phyloP scores from a whole-genome alignment of 2,329 filamentous ascomycete genomes.

The Neofusicoccum sp. region DNA sequence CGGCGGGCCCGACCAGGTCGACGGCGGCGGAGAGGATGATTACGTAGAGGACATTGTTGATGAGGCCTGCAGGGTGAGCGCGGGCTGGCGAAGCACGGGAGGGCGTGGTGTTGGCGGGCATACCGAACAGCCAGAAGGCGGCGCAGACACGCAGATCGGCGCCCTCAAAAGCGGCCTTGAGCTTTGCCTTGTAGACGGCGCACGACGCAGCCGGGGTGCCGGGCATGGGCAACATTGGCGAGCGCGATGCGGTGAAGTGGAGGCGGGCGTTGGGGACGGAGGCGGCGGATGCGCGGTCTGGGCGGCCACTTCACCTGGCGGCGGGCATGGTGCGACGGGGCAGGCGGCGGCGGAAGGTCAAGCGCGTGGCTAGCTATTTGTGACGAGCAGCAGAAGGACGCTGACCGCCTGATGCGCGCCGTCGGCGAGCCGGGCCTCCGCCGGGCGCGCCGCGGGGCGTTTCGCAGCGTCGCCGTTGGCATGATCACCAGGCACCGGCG shows the following conservation, averaged over 20 bases:
- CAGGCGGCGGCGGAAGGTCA: conserved; percentile 1
- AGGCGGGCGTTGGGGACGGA: neutral
- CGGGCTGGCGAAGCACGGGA: neutral
- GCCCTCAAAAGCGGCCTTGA: conserved; percentile 63
- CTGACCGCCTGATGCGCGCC: conserved; percentile 8
- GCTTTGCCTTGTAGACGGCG: conserved; percentile 67
- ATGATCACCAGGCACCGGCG: conserved; percentile 8
- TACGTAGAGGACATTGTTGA: conserved; percentile 98
- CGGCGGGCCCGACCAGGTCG: conserved; percentile 81
- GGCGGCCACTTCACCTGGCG: conserved; percentile 13
- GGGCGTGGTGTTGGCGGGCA: conserved; percentile 5
- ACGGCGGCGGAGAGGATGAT: conserved; percentile 94
- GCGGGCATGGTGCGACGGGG: conserved; percentile 8
- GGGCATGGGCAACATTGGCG: conserved; percentile 51
- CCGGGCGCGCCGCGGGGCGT: neutral
- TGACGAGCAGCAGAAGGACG: neutral
- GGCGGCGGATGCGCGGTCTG: neutral
- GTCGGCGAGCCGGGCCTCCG: neutral
- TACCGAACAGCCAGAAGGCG: conserved; percentile 95
- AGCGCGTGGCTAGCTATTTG: conserved; percentile 13
- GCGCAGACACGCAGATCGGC: conserved; percentile 69
- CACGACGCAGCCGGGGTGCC: conserved; percentile 65
- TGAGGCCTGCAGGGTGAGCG: conserved; percentile 59
- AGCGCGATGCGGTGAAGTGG: conserved; percentile 1
- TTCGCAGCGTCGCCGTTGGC: neutral